These are phyloP conservation scores for Fusarium chaquense DNA, from an alignment of 2,329 filamentous ascomycete species.

Conservation along the genomic window DNA sequence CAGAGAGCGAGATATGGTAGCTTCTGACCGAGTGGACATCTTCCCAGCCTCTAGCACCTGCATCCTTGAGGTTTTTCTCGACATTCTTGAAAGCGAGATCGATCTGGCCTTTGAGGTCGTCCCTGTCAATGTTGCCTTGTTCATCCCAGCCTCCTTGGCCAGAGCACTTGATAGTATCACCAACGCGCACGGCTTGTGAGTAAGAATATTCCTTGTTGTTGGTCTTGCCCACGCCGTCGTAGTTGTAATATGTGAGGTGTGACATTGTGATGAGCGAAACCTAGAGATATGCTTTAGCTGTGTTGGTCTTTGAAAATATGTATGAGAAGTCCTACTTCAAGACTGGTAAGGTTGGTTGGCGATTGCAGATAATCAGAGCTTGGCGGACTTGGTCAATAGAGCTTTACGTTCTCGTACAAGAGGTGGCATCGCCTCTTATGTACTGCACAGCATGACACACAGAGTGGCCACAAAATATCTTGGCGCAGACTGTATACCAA, in stretches of 20 bases:
- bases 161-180: conserved; percentile 40
- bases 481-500: conserved; percentile 9
- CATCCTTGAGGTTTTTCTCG: conserved; percentile 62
- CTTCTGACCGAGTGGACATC: conserved; percentile 64
- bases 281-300: neutral
- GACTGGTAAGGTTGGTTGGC: neutral
- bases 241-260: conserved; percentile 50
- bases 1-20: conserved; percentile 59
- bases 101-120: conserved; percentile 59
- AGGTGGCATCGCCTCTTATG: conserved; percentile 19
- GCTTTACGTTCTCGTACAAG: neutral
- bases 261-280: conserved; percentile 44
- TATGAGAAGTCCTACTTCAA: neutral
- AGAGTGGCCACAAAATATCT: conserved; percentile 2
- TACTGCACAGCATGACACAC: conserved; percentile 8
- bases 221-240: conserved; percentile 49
- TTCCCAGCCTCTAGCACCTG: conserved; percentile 67
- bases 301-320: too few relatives aligned
- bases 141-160: conserved; percentile 44
- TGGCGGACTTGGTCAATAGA: neutral
- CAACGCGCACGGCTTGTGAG: conserved; percentile 41
- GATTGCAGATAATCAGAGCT: neutral
- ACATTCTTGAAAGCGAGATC: conserved; percentile 69
- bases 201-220: conserved; percentile 44
- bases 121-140: conserved; percentile 41